Conservation (phyloP, 768 basidiomycete species). For the Pulveroboletus sp. region DNA sequence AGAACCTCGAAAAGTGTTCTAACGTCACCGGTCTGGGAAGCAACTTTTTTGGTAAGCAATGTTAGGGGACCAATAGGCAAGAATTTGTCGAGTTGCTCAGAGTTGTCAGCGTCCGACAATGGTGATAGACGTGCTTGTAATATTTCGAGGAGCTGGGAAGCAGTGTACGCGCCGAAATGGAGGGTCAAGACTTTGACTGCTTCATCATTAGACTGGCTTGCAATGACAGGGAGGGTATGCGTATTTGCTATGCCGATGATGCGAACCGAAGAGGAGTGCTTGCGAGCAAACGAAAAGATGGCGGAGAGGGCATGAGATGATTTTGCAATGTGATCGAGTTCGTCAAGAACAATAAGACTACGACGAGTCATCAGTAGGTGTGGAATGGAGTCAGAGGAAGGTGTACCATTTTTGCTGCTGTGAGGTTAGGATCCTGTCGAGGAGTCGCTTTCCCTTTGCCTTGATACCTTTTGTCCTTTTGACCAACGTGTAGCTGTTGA, state of each 20-base stretch:
- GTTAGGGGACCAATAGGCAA: slow-evolving; percentile 60
- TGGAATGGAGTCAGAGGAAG: neutral
- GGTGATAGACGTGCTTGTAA: slow-evolving; percentile 57
- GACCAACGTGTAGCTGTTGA: slow-evolving; percentile 35
- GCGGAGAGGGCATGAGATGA: slow-evolving; percentile 53
- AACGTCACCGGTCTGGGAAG: slow-evolving; percentile 79
- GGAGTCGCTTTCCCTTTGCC: slow-evolving; percentile 43
- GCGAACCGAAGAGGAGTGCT: slow-evolving; percentile 49
- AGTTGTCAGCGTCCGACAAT: slow-evolving; percentile 36
- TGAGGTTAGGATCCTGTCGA: slow-evolving; percentile 42
- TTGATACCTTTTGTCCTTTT: slow-evolving; percentile 37
- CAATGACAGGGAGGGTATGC: slow-evolving; percentile 69
- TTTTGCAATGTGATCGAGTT: slow-evolving; percentile 76
- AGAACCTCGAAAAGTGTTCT: slow-evolving; percentile 76
- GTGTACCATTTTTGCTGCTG: slow-evolving; percentile 50
- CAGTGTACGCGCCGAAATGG: slow-evolving; percentile 78
- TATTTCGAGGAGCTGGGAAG: slow-evolving; percentile 65
- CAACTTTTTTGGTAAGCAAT: slow-evolving; percentile 75
- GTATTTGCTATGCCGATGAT: slow-evolving; percentile 87
- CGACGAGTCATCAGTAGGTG: slow-evolving; percentile 18
- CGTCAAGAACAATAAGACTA: slow-evolving; percentile 79
- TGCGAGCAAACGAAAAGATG: slow-evolving; percentile 64
- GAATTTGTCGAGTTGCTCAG: slow-evolving; percentile 44
- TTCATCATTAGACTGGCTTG: slow-evolving; percentile 33
- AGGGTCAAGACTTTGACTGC: slow-evolving; percentile 52